phyloP scores from a whole-genome alignment of 768 basidiomycete genomes.

The Mycena pura region DNA sequence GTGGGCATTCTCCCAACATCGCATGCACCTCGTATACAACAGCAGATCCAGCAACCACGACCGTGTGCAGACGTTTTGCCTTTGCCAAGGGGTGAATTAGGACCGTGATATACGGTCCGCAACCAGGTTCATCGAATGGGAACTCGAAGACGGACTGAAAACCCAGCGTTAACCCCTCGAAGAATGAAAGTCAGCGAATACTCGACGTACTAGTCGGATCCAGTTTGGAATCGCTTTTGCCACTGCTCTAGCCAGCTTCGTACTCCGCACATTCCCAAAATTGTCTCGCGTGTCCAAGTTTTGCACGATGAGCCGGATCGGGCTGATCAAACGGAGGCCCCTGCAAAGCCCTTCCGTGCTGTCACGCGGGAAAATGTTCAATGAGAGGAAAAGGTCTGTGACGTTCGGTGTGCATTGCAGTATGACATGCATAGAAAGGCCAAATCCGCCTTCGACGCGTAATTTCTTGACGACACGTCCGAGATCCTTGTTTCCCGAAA shows the following conservation, averaged over 20 bases:
- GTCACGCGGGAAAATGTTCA: neutral
- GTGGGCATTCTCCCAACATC: neutral
- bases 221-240: neutral
- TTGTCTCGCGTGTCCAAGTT: no score
- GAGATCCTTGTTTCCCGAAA: neutral
- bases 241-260: neutral
- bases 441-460: constrained; percentile 23
- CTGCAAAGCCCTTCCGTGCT: constrained; percentile 9
- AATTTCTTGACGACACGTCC: neutral
- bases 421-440: constrained; percentile 25
- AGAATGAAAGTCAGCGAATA: neutral
- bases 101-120: neutral
- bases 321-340: constrained; percentile 11
- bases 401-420: constrained; percentile 10
- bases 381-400: constrained; percentile 13
- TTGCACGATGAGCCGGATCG: constrained; percentile 1
- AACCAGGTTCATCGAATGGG: neutral
- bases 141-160: neutral
- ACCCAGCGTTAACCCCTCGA: no score
- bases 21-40: neutral
- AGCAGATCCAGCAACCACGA: neutral
- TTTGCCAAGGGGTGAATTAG: neutral
- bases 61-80: neutral
- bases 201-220: constrained; percentile 6
- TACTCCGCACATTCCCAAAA: neutral